phyloP scores from a whole-genome alignment of 208 protist species.

The Crithidia acanthocephali region DNA sequence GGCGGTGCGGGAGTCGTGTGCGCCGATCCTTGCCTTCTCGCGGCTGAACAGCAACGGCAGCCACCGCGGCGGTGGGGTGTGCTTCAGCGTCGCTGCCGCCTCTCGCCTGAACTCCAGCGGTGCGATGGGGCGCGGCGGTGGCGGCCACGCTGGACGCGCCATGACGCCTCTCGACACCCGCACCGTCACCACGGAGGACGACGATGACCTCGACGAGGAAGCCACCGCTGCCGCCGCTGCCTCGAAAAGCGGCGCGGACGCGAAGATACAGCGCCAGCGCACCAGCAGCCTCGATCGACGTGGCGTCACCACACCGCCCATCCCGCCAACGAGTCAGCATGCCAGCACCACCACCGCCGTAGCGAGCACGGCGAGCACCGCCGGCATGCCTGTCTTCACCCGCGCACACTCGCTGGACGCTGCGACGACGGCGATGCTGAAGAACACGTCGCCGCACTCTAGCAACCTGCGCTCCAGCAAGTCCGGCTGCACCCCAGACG shows the following conservation, averaged over 20 bases:
- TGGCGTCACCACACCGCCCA: neutral
- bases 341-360: no score
- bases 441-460: conserved; percentile 3
- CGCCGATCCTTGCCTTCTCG: neutral
- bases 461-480: conserved; percentile 18
- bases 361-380: neutral
- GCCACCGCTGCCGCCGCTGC: neutral
- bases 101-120: neutral
- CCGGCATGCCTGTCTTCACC: neutral
- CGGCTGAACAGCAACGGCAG: neutral
- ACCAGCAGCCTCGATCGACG: neutral
- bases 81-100: neutral
- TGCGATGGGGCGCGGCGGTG: neutral
- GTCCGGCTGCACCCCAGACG: conserved; percentile 10
- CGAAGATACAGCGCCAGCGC: neutral
- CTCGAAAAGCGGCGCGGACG: neutral
- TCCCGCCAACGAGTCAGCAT: neutral
- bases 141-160: neutral
- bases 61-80: neutral
- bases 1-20: conserved; percentile 9
- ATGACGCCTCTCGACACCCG: conserved; percentile 4
- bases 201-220: neutral
- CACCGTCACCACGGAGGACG: conserved; percentile 1
- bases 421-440: neutral
- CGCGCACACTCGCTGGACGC: conserved; percentile 5